Conservation (phyloP, 352 stramenopile genomes). For the Globisporangium cylindrosporum region DNA sequence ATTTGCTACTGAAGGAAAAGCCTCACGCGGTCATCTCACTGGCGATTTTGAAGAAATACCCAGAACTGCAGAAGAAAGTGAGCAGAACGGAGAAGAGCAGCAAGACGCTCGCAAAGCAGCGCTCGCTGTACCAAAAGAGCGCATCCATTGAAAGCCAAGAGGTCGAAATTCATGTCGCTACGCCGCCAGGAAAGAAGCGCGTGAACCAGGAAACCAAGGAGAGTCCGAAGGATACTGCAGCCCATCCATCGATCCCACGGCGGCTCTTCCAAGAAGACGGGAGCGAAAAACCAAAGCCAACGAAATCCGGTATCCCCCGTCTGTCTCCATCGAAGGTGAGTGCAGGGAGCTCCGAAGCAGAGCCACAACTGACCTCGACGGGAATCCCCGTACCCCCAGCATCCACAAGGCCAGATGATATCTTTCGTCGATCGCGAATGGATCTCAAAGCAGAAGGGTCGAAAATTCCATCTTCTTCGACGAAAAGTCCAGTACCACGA, state of each 20-base stretch:
- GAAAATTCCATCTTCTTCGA: slow-evolving; percentile 15
- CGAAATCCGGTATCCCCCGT: background rate
- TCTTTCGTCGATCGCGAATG: slow-evolving; percentile 16
- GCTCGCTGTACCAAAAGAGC: slow-evolving; percentile 26
- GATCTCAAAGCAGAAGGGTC: slow-evolving; percentile 16
- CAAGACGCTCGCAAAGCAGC: slow-evolving; percentile 21
- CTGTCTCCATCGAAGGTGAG: background rate
- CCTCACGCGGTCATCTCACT: slow-evolving; percentile 35
- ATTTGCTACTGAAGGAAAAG: slow-evolving; percentile 49
- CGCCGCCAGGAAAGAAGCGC: slow-evolving; percentile 21
- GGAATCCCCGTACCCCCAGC: slow-evolving; percentile 12
- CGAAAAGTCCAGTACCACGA: slow-evolving; percentile 8
- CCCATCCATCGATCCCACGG: slow-evolving; percentile 1
- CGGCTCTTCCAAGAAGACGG: slow-evolving; percentile 16
- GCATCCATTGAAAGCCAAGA: slow-evolving; percentile 20
- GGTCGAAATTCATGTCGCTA: slow-evolving; percentile 34
- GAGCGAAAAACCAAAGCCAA: background rate
- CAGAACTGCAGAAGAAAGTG: slow-evolving; percentile 26
- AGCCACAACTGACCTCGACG: background rate
- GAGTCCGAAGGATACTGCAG: background rate
- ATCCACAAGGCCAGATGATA: slow-evolving; percentile 9
- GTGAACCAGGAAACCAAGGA: background rate
- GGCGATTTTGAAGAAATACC: slow-evolving; percentile 39
- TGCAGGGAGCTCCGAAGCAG: background rate
- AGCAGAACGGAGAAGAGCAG: background rate